Evolutionary conservation across 116 monocot genomes (phyloP).

Genomic region (Papilionanthe hybrid): DNA sequence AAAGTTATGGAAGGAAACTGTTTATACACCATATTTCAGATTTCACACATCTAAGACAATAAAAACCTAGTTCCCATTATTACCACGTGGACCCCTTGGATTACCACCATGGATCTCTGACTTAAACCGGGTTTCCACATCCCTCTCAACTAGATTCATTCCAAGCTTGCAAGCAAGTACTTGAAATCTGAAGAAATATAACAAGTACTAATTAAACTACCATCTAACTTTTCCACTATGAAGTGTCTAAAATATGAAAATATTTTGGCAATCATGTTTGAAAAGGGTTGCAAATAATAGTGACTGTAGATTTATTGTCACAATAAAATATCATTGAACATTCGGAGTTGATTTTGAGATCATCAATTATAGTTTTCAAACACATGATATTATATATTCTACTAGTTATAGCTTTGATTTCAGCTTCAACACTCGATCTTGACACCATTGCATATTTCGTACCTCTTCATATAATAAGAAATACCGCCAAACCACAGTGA

Average conservation of each 20-base stretch:
- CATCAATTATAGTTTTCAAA: not conserved
- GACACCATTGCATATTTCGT: not conserved
- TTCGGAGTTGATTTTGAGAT: not conserved
- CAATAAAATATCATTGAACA: not conserved
- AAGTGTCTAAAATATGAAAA: no score
- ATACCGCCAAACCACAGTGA: no score
- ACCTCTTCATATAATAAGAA: not conserved
- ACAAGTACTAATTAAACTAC: not conserved
- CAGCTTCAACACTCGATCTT: not conserved
- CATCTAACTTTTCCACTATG: not conserved
- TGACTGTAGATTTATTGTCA: not conserved
- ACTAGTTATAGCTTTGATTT: not conserved
- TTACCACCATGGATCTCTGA: not conserved
- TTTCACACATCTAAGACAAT: not conserved
- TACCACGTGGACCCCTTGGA: not conserved
- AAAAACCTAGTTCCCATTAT: not conserved
- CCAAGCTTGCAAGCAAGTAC: no score
- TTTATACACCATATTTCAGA: not conserved
- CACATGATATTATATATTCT: not conserved
- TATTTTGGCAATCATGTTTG: not conserved
- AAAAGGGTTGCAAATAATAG: not conserved
- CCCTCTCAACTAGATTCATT: not conserved
- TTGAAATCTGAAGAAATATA: no score
- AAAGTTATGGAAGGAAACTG: not conserved
- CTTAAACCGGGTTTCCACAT: not conserved